Evolutionary conservation across 2,329 filamentous ascomycete genomes (phyloP), one percentile per base, ranked within the genome.

Genomic region (Colletotrichum destructivum): DNA sequence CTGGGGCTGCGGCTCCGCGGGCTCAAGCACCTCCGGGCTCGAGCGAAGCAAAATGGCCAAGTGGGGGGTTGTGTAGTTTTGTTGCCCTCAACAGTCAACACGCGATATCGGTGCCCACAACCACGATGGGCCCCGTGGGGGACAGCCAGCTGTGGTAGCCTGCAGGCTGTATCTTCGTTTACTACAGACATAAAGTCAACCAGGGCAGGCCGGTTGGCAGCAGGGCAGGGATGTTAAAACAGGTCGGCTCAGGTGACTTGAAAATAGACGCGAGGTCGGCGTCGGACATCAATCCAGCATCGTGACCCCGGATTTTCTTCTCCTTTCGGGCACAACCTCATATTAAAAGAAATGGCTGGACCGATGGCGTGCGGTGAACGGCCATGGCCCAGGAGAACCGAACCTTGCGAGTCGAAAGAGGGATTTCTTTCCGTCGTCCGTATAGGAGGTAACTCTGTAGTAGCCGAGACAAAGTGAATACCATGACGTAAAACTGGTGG

Each of bases 401-500:
- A 52, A 64, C 59, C 59, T 66, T 72, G 57, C 59, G 12, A 26
- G 38, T 35, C 18, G 31, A 47, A 55, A 40, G 57, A 59, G 54
- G 59, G 47, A n/a, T 49, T 23, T 38, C 66, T 63, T 31, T 42
- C 46, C 21, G 38, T 54, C 23, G 31, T 35, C 31, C 31, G 31
- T 9, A 35, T 8, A 11, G 31, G 9, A 35, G 8, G 31, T 35
- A 35, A 35, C 8, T 35, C 9, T 2, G 31, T 35, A 35, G 31
- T 9, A 35, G 31, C 31, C 65, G 31, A 60, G 52, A 56, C 65
- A 60, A 23, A 47, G 23, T 60, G 52, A 66, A 72, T 55, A 69
- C 21, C 26, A 55, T 72, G 66, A 72, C 69, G 69, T 72, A 72
- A 72, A 71, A 69, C 47, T 15, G 40, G 65, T 69, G 66, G 69